phyloP scores from a whole-genome alignment of 352 stramenopile genomes.

The Phytophthora fragariaefolia region DNA sequence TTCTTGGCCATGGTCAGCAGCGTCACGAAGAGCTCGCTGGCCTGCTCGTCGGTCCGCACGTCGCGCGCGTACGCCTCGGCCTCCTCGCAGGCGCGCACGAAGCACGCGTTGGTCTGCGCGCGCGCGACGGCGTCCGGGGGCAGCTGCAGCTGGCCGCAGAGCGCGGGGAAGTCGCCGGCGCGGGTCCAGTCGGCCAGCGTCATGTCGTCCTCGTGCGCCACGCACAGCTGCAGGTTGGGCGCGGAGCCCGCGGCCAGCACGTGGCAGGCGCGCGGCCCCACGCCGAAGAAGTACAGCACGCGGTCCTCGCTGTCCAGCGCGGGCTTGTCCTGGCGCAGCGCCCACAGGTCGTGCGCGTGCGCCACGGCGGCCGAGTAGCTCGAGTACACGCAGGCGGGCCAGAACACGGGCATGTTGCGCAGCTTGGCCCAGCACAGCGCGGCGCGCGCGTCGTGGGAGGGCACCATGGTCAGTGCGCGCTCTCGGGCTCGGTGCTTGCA shows the following conservation, averaged over 20 bases:
- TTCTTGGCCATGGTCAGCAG: constrained; percentile 39
- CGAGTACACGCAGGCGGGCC: constrained; percentile 74
- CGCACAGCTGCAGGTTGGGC: constrained; percentile 60
- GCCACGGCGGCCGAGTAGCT: constrained; percentile 53
- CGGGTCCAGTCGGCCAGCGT: constrained; percentile 23
- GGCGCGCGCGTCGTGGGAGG: constrained; percentile 4
- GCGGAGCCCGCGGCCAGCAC: constrained; percentile 36
- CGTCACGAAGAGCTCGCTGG: constrained; percentile 41
- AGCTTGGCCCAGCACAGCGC: constrained; percentile 64
- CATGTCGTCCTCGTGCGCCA: constrained; percentile 53
- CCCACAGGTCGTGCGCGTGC: constrained; percentile 58
- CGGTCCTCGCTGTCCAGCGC: constrained; percentile 70
- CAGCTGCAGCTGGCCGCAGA: constrained; percentile 47
- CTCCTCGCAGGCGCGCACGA: constrained; percentile 58
- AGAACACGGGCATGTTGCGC: constrained; percentile 62
- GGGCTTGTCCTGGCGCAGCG: constrained; percentile 52
- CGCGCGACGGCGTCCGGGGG: constrained; percentile 44
- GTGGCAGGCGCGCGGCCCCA: constrained; percentile 45
- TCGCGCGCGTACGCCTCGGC: constrained; percentile 40
- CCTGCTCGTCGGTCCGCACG: constrained; percentile 40
- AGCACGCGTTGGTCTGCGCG: constrained; percentile 53
- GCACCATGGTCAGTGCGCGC: constrained; percentile 20
- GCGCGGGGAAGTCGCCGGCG: constrained; percentile 40
- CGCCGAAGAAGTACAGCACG: constrained; percentile 85
- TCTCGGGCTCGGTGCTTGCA: too few relatives aligned